Conservation (phyloP, 768 basidiomycete genomes). For the Psilocybe tampanensis region DNA sequence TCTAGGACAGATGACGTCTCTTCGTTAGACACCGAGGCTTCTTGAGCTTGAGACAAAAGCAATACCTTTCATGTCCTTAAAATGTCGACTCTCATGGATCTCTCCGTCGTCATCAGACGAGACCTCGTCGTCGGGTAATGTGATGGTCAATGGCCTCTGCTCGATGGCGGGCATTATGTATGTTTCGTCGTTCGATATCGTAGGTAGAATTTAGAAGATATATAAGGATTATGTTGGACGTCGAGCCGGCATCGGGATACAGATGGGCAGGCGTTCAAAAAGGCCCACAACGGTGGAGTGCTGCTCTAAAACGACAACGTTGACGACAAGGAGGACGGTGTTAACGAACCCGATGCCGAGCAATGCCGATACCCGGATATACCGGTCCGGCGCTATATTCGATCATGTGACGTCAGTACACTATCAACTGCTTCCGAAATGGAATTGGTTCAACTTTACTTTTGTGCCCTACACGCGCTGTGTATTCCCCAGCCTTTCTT, state of each 20-base stretch:
- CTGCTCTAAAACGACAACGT: background rate
- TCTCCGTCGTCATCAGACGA: slow-evolving; percentile 7
- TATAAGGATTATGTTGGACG: background rate
- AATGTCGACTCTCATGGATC: background rate
- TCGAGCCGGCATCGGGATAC: too few relatives aligned
- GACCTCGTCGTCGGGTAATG: slow-evolving; percentile 3
- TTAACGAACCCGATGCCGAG: background rate
- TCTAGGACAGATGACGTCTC: slow-evolving; percentile 16
- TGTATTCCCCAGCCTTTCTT: too few relatives aligned
- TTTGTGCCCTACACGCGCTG: too few relatives aligned
- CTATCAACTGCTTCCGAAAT: too few relatives aligned
- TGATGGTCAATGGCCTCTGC: slow-evolving; percentile 9
- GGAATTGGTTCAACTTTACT: too few relatives aligned
- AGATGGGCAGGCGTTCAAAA: background rate
- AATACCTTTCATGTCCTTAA: slow-evolving; percentile 2
- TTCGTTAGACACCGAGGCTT: too few relatives aligned
- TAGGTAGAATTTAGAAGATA: too few relatives aligned
- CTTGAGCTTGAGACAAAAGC: too few relatives aligned
- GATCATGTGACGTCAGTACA: too few relatives aligned
- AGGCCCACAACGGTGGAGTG: too few relatives aligned
- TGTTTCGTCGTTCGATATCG: too few relatives aligned
- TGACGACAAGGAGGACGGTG: background rate
- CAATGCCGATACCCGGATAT: background rate
- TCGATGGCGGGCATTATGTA: background rate
- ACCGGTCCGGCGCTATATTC: background rate